Evolutionary conservation across 768 basidiomycete genomes (phyloP), one percentile per base, ranked within the genome.

Genomic region (Erythrobasidium yunnanense): DNA sequence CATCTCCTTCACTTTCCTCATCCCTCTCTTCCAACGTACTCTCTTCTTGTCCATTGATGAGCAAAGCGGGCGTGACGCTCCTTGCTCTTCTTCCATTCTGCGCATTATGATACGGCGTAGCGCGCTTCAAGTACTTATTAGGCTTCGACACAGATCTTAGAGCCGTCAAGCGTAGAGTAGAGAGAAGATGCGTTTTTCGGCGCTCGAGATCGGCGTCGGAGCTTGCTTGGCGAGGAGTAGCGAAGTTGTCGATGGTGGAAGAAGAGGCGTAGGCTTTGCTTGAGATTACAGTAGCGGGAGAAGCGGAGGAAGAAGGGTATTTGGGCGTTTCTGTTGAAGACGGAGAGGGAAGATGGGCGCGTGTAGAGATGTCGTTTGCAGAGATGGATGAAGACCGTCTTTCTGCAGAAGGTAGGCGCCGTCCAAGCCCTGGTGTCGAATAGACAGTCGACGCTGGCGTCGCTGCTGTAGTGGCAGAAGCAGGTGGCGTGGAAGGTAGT

Each of bases 171-270:
- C 88, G 86, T 73, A 91, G 86, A 6, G 90, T 85, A 7, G 84
- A 84, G 38, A 91, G 81, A 13, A 91, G 81, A 78, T 91, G 90
- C 0, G 87, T 88, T 17, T 84, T 83, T 42, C 87, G 83, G 67
- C 86, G 84, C 17, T 70, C 69, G 1, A 66, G 60, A 15, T 70
- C 72, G 4, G 67, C 56, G 27, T 67, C 69, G 25, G 38, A 29
- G 3, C 35, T 56, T 8, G 33, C 18, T 1, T 70, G 68, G 0
- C 66, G 65, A 1, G 65, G 33, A 0, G 55, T 70, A 4, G 23
- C 34, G 17, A 35, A 13, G 22, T 60, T 38, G 23, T 63, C 60
- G 30, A 33, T 50, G 2, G 50, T 25, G 8, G 4, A 18, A 52
- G 63, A 33, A 20, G 34, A 33, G 22, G 45, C 49, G 47, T 29